phyloP scores from a whole-genome alignment of 805 yeast species.

The Nakazawaea ishiwadae region DNA sequence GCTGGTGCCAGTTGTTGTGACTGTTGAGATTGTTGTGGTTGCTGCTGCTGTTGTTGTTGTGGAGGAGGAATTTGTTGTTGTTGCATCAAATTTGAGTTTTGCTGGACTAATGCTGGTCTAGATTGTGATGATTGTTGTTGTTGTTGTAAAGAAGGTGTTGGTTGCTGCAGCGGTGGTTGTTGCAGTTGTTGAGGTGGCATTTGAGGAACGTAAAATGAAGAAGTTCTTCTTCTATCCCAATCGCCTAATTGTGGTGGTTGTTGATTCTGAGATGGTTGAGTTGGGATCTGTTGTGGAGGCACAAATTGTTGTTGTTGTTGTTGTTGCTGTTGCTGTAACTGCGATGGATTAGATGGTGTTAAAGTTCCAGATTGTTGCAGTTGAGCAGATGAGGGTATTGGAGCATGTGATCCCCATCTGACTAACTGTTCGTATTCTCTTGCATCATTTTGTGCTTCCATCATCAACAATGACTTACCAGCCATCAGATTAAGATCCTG shows the following conservation, averaged over 20 bases:
- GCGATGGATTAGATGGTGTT: slow-evolving; percentile 9
- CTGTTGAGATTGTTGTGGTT: slow-evolving; percentile 7
- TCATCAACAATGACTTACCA: slow-evolving; percentile 38
- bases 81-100: neutral
- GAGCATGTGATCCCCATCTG: slow-evolving; percentile 22
- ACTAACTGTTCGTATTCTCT: slow-evolving; percentile 44
- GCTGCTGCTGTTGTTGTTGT: slow-evolving; percentile 11
- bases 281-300: slow-evolving; percentile 18
- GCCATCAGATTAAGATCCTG: slow-evolving; percentile 25
- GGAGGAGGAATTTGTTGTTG: slow-evolving; percentile 9
- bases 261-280: slow-evolving; percentile 18
- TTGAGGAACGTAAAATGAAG: slow-evolving; percentile 7
- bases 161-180: slow-evolving; percentile 13
- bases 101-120: slow-evolving; percentile 2
- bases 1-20: slow-evolving; percentile 5
- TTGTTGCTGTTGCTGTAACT: slow-evolving; percentile 9
- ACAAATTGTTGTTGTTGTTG: slow-evolving; percentile 16
- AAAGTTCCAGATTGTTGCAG: slow-evolving; percentile 6
- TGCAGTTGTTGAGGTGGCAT: slow-evolving; percentile 13
- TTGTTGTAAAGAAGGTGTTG: neutral
- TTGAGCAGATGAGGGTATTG: slow-evolving; percentile 7
- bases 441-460: slow-evolving; percentile 43
- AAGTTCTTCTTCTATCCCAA: slow-evolving; percentile 13
- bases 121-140: slow-evolving; percentile 7
- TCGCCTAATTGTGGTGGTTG: slow-evolving; percentile 6